Base-by-base conservation (phyloP, 352 stramenopile genomes). In the Phytophthora litchii region DNA sequence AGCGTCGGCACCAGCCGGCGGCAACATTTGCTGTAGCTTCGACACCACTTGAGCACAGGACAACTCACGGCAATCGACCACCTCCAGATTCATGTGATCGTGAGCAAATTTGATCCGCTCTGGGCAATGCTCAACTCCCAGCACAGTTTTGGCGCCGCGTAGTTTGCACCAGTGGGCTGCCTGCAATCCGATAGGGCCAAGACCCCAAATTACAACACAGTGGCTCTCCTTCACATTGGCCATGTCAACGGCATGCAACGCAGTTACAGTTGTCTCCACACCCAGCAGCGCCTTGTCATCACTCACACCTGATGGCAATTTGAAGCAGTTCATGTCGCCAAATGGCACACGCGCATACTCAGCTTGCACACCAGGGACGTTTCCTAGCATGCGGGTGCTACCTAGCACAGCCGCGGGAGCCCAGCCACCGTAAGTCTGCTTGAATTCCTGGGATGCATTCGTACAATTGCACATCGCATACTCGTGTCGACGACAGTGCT, bases 281-380 rank as follows among this genome's bases (percentile, higher is more conserved):
- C 79, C 78, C 3, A 91, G 45, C 20, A 94, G n/a, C 0, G 80
- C 85, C 41, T 91, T 86, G 17, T 92, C 79, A 23, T 89, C 77
- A 10, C 64, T 58, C 11, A 91, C 54, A 27, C 66, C 59, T 13
- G 72, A 71, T 6, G 82, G 82, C 12, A 91, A 34, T 63, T 80
- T 80, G 54, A 80, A 81, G 58, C 80, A 89, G 68, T 91, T 94
- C 19, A 76, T 45, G 25, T 94, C 84, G 3, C 60, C 84, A 38
- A 84, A 89, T 3, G 84, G 84, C 56, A 94, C 84, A 19, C 83
- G 78, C 12, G 92, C 78, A 41, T 74, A 92, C 72, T 94, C 78
- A 7, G 85, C 85, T 49, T 91, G 79, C 19, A 80, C 76, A 43
- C 85, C 85, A 0, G 82, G 80, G 4, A 89, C 57, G 46, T 84